Conservation (phyloP, 2,329 filamentous ascomycete species). For the Cercospora citrullina region DNA sequence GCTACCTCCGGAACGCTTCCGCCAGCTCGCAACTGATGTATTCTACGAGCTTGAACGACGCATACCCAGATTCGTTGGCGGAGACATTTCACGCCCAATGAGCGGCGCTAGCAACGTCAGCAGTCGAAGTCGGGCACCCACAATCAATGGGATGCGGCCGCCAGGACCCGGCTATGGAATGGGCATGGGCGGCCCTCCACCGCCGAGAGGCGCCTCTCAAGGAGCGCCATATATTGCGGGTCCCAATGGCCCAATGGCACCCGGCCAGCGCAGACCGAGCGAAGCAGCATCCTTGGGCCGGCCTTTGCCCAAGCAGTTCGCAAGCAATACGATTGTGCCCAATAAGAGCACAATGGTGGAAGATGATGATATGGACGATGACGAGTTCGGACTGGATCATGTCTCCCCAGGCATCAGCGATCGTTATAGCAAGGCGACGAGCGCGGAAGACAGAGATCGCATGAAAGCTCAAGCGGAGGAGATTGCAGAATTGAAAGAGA, state of each 20-base stretch:
- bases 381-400: conserved; percentile 34
- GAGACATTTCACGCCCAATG: conserved; percentile 66
- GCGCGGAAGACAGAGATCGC: conserved; percentile 61
- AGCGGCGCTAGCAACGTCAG: conserved; percentile 62
- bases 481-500: conserved; percentile 71
- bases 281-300: conserved; percentile 55
- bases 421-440: conserved; percentile 37
- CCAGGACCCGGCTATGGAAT: conserved; percentile 30
- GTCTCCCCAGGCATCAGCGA: conserved; percentile 24
- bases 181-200: conserved; percentile 33
- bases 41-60: conserved; percentile 91
- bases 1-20: conserved; percentile 80
- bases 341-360: conserved; percentile 98
- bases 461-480: conserved; percentile 80
- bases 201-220: conserved; percentile 28
- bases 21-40: conserved; percentile 91
- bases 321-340: conserved; percentile 93
- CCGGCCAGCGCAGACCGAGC: conserved; percentile 46
- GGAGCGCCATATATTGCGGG: conserved; percentile 30
- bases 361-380: conserved; percentile 66
- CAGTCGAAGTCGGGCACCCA: conserved; percentile 31
- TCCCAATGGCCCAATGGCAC: conserved; percentile 42
- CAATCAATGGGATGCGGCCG: conserved; percentile 40
- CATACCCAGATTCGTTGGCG: conserved; percentile 75
- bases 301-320: conserved; percentile 83